phyloP scores from a whole-genome alignment of 202 grass and related monocot species.

The Brachypodium distachyon region DNA sequence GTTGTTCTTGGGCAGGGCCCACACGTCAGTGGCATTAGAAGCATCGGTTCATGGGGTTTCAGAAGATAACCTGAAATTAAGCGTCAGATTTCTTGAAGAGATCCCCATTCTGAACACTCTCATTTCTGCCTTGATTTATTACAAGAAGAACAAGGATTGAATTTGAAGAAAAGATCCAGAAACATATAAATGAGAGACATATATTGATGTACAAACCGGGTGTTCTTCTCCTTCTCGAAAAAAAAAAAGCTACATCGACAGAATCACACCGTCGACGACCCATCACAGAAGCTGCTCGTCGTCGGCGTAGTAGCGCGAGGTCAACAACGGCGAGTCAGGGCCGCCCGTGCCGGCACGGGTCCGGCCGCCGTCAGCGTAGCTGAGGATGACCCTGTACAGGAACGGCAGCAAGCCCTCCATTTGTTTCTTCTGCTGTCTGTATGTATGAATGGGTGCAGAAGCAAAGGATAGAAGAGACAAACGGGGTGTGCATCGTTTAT shows the following conservation, averaged over 20 bases:
- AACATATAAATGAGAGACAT: no score
- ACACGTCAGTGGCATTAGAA: neutral
- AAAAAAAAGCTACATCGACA: no score
- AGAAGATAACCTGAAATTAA: no score
- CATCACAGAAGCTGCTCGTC: neutral
- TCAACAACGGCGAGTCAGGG: slow-evolving; percentile 32
- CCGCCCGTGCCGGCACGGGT: neutral
- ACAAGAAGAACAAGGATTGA: neutral
- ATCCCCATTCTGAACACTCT: no score
- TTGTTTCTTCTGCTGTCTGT: neutral
- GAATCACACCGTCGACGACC: no score
- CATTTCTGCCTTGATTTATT: no score
- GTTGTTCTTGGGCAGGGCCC: neutral
- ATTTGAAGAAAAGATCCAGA: neutral
- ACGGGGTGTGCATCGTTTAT: neutral
- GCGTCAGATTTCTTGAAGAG: no score
- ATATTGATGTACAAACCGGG: no score
- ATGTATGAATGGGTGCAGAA: neutral
- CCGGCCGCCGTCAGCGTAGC: slow-evolving; percentile 25
- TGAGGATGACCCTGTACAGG: slow-evolving; percentile 49
- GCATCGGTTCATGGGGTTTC: neutral
- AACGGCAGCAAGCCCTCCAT: slow-evolving; percentile 79
- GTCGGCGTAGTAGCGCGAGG: slow-evolving; percentile 21
- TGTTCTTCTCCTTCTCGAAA: no score
- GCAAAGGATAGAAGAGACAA: neutral